Percentiles rank a stretch among this genome's conserved stretches.
Conservation (phyloP, 257 asterid genomes). For the Nicotiana tomentosiformis region DNA sequence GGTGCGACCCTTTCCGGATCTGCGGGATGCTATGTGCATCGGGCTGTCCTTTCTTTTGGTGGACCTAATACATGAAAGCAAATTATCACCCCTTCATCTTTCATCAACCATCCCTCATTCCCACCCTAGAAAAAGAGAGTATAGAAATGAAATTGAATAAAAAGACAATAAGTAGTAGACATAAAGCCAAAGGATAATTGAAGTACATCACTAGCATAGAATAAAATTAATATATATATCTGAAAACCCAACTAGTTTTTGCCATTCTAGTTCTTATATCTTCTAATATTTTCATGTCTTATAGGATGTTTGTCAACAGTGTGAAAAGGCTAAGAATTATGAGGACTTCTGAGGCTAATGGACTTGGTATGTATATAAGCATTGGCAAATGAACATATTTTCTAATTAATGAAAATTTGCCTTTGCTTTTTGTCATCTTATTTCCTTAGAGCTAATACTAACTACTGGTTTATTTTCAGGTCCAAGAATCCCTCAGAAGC, state of each 20-base stretch:
- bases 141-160: background rate
- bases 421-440: background rate
- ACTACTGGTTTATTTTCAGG: conserved; percentile 24
- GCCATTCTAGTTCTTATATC: background rate
- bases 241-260: background rate
- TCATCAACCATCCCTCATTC: background rate
- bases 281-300: conserved; percentile 2
- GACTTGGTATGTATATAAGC: conserved; percentile 44
- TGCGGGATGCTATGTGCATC: too few relatives aligned
- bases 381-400: background rate
- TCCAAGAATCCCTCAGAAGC: conserved; percentile 43
- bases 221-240: background rate
- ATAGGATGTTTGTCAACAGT: conserved; percentile 75
- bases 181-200: background rate
- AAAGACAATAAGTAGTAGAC: background rate
- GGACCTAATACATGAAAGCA: background rate
- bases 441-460: background rate
- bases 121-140: background rate
- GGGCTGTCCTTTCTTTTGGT: too few relatives aligned
- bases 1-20: too few relatives aligned
- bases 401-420: background rate
- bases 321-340: conserved; percentile 82
- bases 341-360: conserved; percentile 75
- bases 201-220: background rate
- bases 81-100: background rate